Conservation (phyloP, 768 basidiomycete species). For the Tricholoma saponaceum region DNA sequence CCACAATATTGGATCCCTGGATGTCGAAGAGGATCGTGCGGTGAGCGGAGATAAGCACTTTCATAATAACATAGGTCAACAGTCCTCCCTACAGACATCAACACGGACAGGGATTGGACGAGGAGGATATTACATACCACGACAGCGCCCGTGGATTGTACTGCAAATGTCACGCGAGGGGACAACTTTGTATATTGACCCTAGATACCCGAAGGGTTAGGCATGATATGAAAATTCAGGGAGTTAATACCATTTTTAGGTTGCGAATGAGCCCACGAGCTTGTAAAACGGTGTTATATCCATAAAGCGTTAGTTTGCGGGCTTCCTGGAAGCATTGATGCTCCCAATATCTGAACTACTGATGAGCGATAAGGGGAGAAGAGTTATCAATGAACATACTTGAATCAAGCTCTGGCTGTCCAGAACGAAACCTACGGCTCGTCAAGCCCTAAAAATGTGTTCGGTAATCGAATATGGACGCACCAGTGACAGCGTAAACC, state of each 20-base stretch:
- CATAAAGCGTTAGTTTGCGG: constrained; percentile 48
- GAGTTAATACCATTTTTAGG: constrained; percentile 41
- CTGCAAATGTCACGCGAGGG: constrained; percentile 59
- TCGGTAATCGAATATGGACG: neutral
- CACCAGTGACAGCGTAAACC: constrained; percentile 48
- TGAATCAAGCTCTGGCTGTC: constrained; percentile 33
- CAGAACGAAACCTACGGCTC: constrained; percentile 27
- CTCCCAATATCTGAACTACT: constrained; percentile 44
- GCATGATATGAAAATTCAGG: neutral
- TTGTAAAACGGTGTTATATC: constrained; percentile 46
- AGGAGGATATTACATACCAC: constrained; percentile 32
- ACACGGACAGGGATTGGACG: neutral
- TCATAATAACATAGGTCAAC: constrained; percentile 53
- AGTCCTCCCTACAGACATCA: constrained; percentile 25
- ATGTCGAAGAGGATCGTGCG: constrained; percentile 45
- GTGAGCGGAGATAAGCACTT: constrained; percentile 45
- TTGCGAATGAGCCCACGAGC: constrained; percentile 51
- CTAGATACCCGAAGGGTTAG: neutral
- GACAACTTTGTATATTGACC: constrained; percentile 55
- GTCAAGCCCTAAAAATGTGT: neutral
- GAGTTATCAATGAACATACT: constrained; percentile 7
- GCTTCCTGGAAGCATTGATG: constrained; percentile 42
- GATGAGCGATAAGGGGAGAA: neutral
- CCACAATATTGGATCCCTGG: constrained; percentile 50
- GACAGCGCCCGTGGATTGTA: constrained; percentile 53